A percentile compares a stretch with the other conserved stretches of the same genome.
These are phyloP conservation scores for Penicillium turbatum DNA, from an alignment of 495 filamentous ascomycete species.

Conservation along the genomic window DNA sequence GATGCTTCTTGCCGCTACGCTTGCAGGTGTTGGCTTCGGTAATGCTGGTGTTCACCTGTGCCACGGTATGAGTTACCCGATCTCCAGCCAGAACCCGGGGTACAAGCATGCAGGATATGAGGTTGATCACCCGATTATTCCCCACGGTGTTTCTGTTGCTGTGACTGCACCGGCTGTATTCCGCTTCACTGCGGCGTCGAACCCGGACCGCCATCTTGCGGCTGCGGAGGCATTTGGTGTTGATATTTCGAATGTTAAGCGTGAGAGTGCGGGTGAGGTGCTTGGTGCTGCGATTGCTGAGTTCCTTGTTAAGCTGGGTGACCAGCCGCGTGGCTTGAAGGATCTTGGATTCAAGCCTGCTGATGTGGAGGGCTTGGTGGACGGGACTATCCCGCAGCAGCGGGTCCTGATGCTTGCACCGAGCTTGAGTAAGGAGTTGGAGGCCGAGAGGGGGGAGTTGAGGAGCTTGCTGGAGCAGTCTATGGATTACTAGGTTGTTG, in stretches of 20 bases:
- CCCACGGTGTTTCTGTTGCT: conserved; percentile 91
- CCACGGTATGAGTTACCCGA: conserved; percentile 96
- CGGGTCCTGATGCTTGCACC: conserved; percentile 91
- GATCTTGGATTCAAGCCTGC: conserved; percentile 69
- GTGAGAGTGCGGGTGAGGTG: conserved; percentile 81
- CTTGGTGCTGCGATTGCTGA: conserved; percentile 72
- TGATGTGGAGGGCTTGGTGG: conserved; percentile 77
- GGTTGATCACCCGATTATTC: conserved; percentile 72
- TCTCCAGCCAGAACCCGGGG: conserved; percentile 86
- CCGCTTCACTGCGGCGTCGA: conserved; percentile 82
- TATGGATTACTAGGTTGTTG: conserved; percentile 49
- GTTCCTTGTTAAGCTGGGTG: conserved; percentile 79
- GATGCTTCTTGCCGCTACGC: conserved; percentile 91
- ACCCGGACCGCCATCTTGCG: conserved; percentile 83
- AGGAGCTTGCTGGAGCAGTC: conserved; percentile 60
- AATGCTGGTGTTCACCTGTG: conserved; percentile 97
- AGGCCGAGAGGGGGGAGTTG: conserved; percentile 62
- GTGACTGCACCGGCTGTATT: conserved; percentile 95
- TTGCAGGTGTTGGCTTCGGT: conserved; percentile 94
- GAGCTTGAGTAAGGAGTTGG: conserved; percentile 60
- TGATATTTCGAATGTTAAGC: conserved; percentile 79
- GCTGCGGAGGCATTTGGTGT: conserved; percentile 91
- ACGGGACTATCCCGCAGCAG: conserved; percentile 89
- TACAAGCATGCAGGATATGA: conserved; percentile 85
- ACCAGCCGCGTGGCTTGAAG: conserved; percentile 84